A percentile compares a stretch with the other conserved stretches of the same genome.
These are phyloP conservation scores for Aquilaria yunnanensis DNA, from an alignment of 345 rosid species.

Conservation along the genomic window DNA sequence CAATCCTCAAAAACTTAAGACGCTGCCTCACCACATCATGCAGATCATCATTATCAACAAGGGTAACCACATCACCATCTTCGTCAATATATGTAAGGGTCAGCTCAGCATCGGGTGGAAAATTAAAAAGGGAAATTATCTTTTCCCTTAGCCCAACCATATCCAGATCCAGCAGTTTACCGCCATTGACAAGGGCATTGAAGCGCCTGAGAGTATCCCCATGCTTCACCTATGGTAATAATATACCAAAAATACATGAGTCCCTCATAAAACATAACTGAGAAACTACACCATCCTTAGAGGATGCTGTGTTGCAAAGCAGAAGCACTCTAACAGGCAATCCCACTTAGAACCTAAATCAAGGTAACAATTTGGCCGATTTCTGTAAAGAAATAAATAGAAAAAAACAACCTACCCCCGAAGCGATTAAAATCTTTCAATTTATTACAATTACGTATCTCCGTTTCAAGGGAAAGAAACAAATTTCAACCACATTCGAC, in stretches of 20 bases:
- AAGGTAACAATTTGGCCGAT: background rate
- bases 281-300: background rate
- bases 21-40: conserved; percentile 59
- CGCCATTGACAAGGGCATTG: conserved; percentile 42
- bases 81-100: conserved; percentile 76
- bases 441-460: too few relatives aligned
- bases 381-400: background rate
- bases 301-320: background rate
- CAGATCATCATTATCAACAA: conserved; percentile 72
- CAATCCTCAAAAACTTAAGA: conserved; percentile 66
- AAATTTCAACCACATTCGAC: too few relatives aligned
- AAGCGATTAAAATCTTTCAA: too few relatives aligned
- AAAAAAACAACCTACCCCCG: too few relatives aligned
- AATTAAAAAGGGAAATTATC: conserved; percentile 49
- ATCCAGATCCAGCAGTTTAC: conserved; percentile 63
- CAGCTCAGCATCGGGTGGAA: conserved; percentile 47
- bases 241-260: background rate
- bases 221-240: conserved; percentile 53
- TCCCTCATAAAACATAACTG: background rate
- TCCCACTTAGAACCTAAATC: background rate
- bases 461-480: too few relatives aligned
- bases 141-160: conserved; percentile 54
- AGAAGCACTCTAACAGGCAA: background rate
- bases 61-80: conserved; percentile 81
- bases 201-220: conserved; percentile 79